Evolutionary conservation across 768 basidiomycete species (phyloP).

Genomic region (Auriscalpium microsporum): DNA sequence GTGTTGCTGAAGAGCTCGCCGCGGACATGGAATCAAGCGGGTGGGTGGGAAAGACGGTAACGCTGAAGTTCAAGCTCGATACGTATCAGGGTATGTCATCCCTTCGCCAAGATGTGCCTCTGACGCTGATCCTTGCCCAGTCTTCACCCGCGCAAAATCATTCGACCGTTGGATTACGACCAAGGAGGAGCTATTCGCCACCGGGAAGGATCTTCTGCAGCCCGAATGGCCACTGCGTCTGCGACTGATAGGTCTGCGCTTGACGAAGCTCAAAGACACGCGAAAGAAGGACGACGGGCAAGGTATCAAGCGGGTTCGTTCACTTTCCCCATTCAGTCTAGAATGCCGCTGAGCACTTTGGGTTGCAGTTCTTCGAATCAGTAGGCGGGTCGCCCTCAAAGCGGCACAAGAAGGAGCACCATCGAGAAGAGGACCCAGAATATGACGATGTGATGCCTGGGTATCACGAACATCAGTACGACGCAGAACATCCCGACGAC

Average conservation of each 20-base stretch:
- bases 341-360: too few species aligned
- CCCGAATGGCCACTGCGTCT: slow-evolving; percentile 74
- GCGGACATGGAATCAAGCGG: slow-evolving; percentile 69
- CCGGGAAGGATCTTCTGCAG: slow-evolving; percentile 73
- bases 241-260: slow-evolving; percentile 79
- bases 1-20: slow-evolving; percentile 75
- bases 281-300: slow-evolving; percentile 32
- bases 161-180: slow-evolving; percentile 64
- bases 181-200: slow-evolving; percentile 71
- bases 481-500: slow-evolving; percentile 16
- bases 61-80: slow-evolving; percentile 88
- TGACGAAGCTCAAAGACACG: slow-evolving; percentile 86
- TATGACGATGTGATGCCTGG: slow-evolving; percentile 39
- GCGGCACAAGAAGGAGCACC: slow-evolving; percentile 26
- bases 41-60: slow-evolving; percentile 85
- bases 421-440: slow-evolving; percentile 17
- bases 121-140: slow-evolving; percentile 24
- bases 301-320: slow-evolving; percentile 71
- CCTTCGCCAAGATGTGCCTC: neutral
- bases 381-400: slow-evolving; percentile 30
- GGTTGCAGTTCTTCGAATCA: slow-evolving; percentile 50
- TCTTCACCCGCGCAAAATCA: slow-evolving; percentile 79
- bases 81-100: slow-evolving; percentile 62
- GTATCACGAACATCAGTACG: slow-evolving; percentile 43
- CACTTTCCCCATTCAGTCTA: neutral